Base-by-base conservation (phyloP, 2,329 filamentous ascomycete genomes). In the Colletotrichum simmondsii region DNA sequence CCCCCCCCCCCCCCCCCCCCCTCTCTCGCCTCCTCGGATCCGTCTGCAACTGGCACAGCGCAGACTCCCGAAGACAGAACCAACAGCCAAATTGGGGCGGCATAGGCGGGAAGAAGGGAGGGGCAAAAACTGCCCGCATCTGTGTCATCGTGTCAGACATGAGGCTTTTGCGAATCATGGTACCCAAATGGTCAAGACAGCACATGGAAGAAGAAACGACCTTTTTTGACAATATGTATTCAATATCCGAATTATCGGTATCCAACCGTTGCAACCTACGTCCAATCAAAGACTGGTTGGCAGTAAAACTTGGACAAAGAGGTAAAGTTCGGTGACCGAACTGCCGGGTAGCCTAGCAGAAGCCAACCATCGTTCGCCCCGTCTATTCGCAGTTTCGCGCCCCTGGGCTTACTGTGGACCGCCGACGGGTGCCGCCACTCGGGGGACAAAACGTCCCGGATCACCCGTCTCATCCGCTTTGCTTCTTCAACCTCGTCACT, bases 21-120 rank as follows among this genome's bases (percentile, higher is more conserved):
- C n/a, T 24, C 19, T 28, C 6, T 10, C 32, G 5, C 28, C 24
- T 37, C 68, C 28, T 61, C 22, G 16, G 35, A 49, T 57, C 32
- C 46, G 24, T 30, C 64, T 53, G 24, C 35, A 62, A 69, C 63
- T 42, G 46, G 42, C 28, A 64, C 61, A 54, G 70, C 65, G 69
- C 70, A 72, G 65, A 69, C 70, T 69, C 70, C 70, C 54, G 70
- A 4, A 49, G 42, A 42, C 16, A 49, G 19, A 49, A n/a, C 16
- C 16, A 49, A n/a, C 16, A 49, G 32, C 32, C 28, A 26, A 26
- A 64, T 24, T 37, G 22, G 32, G 46, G 35, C 46, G 30, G 22
- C n/a, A 53, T 54, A n/a, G 46, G 30, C 61, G 35, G 16, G 16
- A 52, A 53, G 26, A 28, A 28, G 42, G 22, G 11, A 22, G 10